Conservation (phyloP, 306 rosid species). For the Prunus mira region DNA sequence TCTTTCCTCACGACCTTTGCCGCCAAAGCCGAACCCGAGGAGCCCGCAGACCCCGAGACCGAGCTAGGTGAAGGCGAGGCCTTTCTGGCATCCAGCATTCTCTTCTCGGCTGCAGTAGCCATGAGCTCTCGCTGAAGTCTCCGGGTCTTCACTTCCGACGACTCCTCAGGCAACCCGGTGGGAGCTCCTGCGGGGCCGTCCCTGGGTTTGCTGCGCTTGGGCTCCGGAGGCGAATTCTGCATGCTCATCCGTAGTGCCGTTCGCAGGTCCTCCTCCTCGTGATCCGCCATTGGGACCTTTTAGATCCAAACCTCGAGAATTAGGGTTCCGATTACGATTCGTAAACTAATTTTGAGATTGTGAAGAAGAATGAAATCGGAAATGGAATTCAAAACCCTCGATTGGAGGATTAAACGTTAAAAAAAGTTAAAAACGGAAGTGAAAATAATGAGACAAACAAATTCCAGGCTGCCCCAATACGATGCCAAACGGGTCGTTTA, state of each 20-base stretch:
- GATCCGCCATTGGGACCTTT: conserved; percentile 71
- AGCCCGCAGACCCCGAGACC: conserved; percentile 7
- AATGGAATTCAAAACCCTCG: conserved; percentile 12
- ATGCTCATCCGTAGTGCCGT: conserved; percentile 90
- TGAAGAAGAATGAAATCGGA: not conserved
- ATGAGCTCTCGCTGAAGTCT: conserved; percentile 77
- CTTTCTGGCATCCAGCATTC: conserved; percentile 43
- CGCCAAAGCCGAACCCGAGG: conserved; percentile 14
- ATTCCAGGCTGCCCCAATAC: conserved; percentile 15
- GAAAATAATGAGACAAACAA: not conserved
- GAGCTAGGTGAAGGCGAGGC: conserved; percentile 16
- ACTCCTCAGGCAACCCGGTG: conserved; percentile 47
- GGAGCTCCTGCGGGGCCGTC: conserved; percentile 49
- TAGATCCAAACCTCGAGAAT: conserved; percentile 39
- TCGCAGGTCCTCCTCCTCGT: conserved; percentile 82
- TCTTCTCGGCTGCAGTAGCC: conserved; percentile 97
- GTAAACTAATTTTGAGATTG: not conserved
- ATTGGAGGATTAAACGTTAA: not conserved
- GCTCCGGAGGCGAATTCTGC: conserved; percentile 79
- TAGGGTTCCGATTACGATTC: conserved; percentile 39
- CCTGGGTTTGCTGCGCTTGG: conserved; percentile 82
- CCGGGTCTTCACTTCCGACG: conserved; percentile 59
- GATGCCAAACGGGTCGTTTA: conserved; percentile 29
- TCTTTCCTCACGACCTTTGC: conserved; percentile 38
- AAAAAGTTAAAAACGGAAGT: not conserved